Evolutionary conservation across 2,329 filamentous ascomycete species (phyloP).

Genomic region (Neonectria hederae): DNA sequence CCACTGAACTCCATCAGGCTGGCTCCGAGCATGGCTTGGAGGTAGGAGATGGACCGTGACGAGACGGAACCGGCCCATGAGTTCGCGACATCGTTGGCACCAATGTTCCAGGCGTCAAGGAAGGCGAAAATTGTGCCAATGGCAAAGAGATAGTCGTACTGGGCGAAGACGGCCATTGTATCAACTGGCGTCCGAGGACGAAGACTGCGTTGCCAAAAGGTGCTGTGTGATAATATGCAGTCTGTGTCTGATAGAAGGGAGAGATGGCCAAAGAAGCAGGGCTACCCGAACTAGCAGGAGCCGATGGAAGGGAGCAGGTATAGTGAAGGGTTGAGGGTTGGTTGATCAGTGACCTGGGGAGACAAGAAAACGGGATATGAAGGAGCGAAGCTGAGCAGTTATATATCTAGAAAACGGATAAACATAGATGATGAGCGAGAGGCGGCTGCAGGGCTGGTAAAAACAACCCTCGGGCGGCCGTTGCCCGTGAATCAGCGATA

Average conservation of each 20-base stretch:
- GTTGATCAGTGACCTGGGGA: conserved; percentile 22
- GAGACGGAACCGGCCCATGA: conserved; percentile 79
- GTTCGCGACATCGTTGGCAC: conserved; percentile 76
- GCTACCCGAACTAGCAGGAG: not conserved
- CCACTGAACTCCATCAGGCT: conserved; percentile 71
- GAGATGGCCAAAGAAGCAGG: not conserved
- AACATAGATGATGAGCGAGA: not conserved
- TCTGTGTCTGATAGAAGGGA: not conserved
- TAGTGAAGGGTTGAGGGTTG: conserved; percentile 1
- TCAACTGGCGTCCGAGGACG: not conserved
- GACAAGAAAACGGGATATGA: not conserved
- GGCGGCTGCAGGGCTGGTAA: not conserved
- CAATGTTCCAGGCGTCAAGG: conserved; percentile 74
- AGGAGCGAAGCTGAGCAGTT: conserved; percentile 19
- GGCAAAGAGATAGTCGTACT: conserved; percentile 72
- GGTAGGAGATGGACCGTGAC: conserved; percentile 70
- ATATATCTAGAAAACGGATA: conserved; percentile 21
- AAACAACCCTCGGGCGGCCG: not conserved
- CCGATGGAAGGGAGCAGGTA: not conserved
- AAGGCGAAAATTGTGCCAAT: conserved; percentile 72
- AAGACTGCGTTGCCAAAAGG: not conserved
- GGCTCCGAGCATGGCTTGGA: conserved; percentile 68
- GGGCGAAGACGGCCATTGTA: conserved; percentile 46
- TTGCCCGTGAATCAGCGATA: not conserved
- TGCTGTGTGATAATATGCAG: not conserved